Conservation (phyloP, 352 stramenopile species). For the Phytophthora citrophthora region DNA sequence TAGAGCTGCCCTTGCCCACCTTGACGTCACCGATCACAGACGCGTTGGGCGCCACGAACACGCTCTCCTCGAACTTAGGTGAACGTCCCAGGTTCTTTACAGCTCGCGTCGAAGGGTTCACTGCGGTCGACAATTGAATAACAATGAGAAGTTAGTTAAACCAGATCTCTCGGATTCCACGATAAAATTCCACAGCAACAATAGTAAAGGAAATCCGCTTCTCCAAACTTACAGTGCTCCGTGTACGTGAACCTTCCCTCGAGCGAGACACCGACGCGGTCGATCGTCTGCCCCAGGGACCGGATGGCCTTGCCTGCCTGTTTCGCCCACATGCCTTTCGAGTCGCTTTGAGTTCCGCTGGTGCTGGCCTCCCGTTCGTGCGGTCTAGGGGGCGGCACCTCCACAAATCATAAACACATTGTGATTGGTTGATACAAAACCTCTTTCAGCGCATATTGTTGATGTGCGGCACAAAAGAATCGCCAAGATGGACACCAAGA, state of each 20-base stretch:
- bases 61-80: slow-evolving; percentile 57
- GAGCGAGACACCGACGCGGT: slow-evolving; percentile 85
- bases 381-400: slow-evolving; percentile 18
- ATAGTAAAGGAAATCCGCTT: too few relatives aligned
- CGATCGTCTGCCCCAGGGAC: slow-evolving; percentile 83
- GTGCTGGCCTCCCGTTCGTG: slow-evolving; percentile 44
- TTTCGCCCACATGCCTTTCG: slow-evolving; percentile 64
- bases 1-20: slow-evolving; percentile 89
- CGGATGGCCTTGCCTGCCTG: slow-evolving; percentile 85
- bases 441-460: slow-evolving; percentile 15
- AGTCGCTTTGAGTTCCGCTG: slow-evolving; percentile 47
- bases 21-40: slow-evolving; percentile 94
- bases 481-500: background rate
- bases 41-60: slow-evolving; percentile 93
- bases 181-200: background rate
- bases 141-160: slow-evolving; percentile 5
- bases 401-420: slow-evolving; percentile 17
- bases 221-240: slow-evolving; percentile 78
- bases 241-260: slow-evolving; percentile 86
- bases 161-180: background rate
- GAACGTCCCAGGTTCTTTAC: slow-evolving; percentile 76
- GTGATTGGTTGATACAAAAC: slow-evolving; percentile 5
- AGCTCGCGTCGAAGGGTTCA: slow-evolving; percentile 84
- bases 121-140: slow-evolving; percentile 32
- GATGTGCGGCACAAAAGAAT: slow-evolving; percentile 10